Conservation (phyloP, 306 rosid genomes). For the Medicago lupulina region DNA sequence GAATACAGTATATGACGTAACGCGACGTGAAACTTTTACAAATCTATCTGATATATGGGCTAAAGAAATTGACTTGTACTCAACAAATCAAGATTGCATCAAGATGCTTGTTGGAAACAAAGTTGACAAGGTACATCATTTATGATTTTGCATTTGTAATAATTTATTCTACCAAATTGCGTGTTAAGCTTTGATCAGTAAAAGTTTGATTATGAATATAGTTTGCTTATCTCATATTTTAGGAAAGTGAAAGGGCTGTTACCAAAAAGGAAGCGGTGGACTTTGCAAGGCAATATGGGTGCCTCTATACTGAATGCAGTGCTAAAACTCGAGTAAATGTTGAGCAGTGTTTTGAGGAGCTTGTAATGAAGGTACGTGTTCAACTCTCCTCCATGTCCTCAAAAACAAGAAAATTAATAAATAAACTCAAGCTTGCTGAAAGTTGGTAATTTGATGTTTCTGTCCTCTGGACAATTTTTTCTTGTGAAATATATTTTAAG, state of each 20-base stretch:
- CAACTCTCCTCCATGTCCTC: constrained; percentile 22
- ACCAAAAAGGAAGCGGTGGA: constrained; percentile 72
- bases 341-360: constrained; percentile 80
- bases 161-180: not conserved
- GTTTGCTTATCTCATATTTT: constrained; percentile 33
- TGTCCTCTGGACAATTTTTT: not conserved
- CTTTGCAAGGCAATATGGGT: constrained; percentile 81
- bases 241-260: constrained; percentile 83
- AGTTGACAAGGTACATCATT: constrained; percentile 65
- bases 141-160: constrained; percentile 11
- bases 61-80: constrained; percentile 76
- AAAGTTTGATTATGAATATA: not conserved
- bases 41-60: constrained; percentile 89
- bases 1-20: constrained; percentile 73
- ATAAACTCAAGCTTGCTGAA: not conserved
- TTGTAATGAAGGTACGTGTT: constrained; percentile 70
- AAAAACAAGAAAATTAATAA: constrained; percentile 3
- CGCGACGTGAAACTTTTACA: constrained; percentile 71
- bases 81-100: constrained; percentile 81
- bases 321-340: constrained; percentile 83
- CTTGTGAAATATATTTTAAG: not conserved
- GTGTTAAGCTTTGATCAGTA: constrained; percentile 7
- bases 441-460: not conserved
- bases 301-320: constrained; percentile 75
- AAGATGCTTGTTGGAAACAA: constrained; percentile 90